Conservation (phyloP, 2,329 filamentous ascomycete genomes). For the Botryotinia narcissicola region DNA sequence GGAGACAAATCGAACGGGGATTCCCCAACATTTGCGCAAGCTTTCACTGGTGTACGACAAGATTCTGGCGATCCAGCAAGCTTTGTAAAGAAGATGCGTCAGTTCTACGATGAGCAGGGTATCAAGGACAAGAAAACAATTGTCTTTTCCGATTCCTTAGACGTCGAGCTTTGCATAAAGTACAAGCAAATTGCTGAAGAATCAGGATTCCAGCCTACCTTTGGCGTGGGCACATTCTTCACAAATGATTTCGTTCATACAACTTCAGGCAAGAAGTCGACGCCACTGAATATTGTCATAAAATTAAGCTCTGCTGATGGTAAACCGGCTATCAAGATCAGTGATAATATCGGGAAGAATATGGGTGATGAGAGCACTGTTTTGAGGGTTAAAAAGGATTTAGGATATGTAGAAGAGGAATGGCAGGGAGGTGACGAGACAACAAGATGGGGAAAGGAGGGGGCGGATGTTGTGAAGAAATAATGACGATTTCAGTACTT, state of each 20-base stretch:
- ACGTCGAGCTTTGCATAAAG: slow-evolving; percentile 85
- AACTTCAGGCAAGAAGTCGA: slow-evolving; percentile 75
- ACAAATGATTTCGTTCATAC: slow-evolving; percentile 88
- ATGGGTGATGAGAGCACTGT: slow-evolving; percentile 82
- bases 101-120: slow-evolving; percentile 45
- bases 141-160: slow-evolving; percentile 93
- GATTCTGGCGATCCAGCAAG: slow-evolving; percentile 68
- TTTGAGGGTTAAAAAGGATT: slow-evolving; percentile 74
- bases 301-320: slow-evolving; percentile 86
- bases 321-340: slow-evolving; percentile 86
- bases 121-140: slow-evolving; percentile 82
- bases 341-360: slow-evolving; percentile 84
- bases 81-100: slow-evolving; percentile 62
- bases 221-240: slow-evolving; percentile 92
- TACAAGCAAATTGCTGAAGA: slow-evolving; percentile 83
- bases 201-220: slow-evolving; percentile 78
- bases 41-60: slow-evolving; percentile 67
- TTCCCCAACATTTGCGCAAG: slow-evolving; percentile 57
- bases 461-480: slow-evolving; percentile 27
- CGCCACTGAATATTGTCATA: slow-evolving; percentile 95
- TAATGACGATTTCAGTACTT: not conserved
- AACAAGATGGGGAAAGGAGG: slow-evolving; percentile 69
- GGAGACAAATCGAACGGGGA: slow-evolving; percentile 41
- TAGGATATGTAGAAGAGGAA: slow-evolving; percentile 81
- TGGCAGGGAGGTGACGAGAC: slow-evolving; percentile 86